Conservation (phyloP, 352 stramenopile species). For the Phytophthora meadii region DNA sequence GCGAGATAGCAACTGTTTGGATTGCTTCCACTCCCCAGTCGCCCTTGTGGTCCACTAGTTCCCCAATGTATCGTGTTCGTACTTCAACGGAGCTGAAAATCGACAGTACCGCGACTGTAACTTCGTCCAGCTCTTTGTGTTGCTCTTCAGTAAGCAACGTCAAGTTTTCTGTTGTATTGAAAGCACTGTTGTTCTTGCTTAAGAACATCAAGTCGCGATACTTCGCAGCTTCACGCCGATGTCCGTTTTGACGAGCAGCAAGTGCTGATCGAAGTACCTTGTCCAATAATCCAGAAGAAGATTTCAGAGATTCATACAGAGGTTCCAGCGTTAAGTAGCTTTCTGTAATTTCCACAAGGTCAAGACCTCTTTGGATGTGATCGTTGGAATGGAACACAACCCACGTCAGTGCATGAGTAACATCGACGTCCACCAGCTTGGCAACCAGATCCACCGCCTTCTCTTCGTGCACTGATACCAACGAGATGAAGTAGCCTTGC, state of each 20-base stretch:
- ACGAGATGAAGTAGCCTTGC: conserved; percentile 46
- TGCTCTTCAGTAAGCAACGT: conserved; percentile 34
- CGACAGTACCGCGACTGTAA: conserved; percentile 32
- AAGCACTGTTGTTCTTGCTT: conserved; percentile 36
- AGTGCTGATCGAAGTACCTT: conserved; percentile 29
- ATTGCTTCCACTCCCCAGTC: conserved; percentile 35
- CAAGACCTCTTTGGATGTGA: conserved; percentile 20
- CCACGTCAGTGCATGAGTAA: conserved; percentile 77
- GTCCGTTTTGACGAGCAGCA: conserved; percentile 9
- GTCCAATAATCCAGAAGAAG: conserved; percentile 30
- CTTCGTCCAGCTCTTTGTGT: conserved; percentile 37
- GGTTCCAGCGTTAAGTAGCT: conserved; percentile 58
- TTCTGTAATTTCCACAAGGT: conserved; percentile 46
- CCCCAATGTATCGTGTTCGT: conserved; percentile 20
- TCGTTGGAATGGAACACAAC: conserved; percentile 65
- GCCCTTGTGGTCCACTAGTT: conserved; percentile 22
- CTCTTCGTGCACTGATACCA: conserved; percentile 33
- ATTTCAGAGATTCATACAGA: conserved; percentile 52
- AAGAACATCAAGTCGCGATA: conserved; percentile 52
- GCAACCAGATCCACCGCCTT: conserved; percentile 42
- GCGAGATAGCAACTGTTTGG: conserved; percentile 38
- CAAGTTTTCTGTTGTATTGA: conserved; percentile 9
- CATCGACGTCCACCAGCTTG: conserved; percentile 73
- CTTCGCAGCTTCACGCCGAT: conserved; percentile 16
- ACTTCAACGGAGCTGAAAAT: conserved; percentile 22